Evolutionary conservation across 495 filamentous ascomycete genomes (phyloP).

Genomic region (Cenococcum geophilum): DNA sequence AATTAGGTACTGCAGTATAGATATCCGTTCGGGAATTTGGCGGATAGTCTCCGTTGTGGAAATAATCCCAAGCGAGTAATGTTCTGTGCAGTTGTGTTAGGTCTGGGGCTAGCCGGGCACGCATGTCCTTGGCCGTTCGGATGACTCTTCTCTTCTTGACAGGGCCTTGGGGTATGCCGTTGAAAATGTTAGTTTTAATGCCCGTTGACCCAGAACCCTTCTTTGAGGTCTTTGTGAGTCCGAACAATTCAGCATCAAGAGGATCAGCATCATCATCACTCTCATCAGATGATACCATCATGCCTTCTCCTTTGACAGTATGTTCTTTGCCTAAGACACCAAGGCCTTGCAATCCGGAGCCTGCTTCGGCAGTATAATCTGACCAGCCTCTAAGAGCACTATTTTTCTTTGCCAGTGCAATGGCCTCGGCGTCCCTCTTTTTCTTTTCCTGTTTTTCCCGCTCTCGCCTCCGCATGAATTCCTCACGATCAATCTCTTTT

Average conservation of each 20-base stretch:
- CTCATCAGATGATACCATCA: constrained; percentile 73
- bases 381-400: constrained; percentile 45
- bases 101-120: constrained; percentile 84
- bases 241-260: constrained; percentile 56
- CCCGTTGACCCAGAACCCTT: not conserved
- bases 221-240: constrained; percentile 38
- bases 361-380: constrained; percentile 56
- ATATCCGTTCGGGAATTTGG: constrained; percentile 60
- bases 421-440: constrained; percentile 59
- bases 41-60: constrained; percentile 76
- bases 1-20: constrained; percentile 67
- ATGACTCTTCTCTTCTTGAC: constrained; percentile 72
- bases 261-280: constrained; percentile 65
- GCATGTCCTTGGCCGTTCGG: constrained; percentile 83
- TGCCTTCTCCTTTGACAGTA: constrained; percentile 61
- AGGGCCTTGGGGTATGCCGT: constrained; percentile 54
- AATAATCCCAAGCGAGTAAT: constrained; percentile 90
- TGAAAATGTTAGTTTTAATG: constrained; percentile 40
- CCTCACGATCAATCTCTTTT: constrained; percentile 11
- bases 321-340: constrained; percentile 79
- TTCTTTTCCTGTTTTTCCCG: constrained; percentile 67
- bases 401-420: constrained; percentile 57
- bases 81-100: constrained; percentile 76
- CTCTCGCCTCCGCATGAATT: constrained; percentile 50
- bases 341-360: constrained; percentile 68